phyloP scores from a whole-genome alignment of 1,139 yeast species.

The Yamadazyma kanchanaburiensis region DNA sequence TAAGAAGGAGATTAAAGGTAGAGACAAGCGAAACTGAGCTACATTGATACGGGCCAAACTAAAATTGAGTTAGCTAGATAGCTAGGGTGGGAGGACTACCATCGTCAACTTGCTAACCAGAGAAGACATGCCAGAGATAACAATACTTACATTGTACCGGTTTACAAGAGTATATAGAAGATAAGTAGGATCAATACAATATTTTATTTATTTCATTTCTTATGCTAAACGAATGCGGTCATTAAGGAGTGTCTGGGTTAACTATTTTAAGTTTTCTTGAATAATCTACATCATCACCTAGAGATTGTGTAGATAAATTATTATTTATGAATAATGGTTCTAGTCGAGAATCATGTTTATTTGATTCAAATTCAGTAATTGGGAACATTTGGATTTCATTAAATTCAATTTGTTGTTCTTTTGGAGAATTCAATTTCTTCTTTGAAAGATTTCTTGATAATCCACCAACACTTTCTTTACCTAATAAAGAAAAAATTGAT shows the following conservation, averaged over 20 bases:
- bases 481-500: conserved; percentile 31
- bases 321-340: conserved; percentile 56
- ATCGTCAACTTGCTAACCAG: too few relatives aligned
- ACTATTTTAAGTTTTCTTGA: conserved; percentile 66
- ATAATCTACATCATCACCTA: conserved; percentile 74
- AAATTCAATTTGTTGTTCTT: conserved; percentile 11
- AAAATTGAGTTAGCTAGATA: too few relatives aligned
- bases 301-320: conserved; percentile 56
- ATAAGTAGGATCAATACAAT: too few relatives aligned
- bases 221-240: too few relatives aligned
- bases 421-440: conserved; percentile 23
- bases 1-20: too few relatives aligned
- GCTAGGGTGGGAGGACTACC: too few relatives aligned
- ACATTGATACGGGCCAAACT: too few relatives aligned
- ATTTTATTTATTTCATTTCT: too few relatives aligned
- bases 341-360: conserved; percentile 22
- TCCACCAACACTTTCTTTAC: conserved; percentile 20
- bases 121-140: too few relatives aligned
- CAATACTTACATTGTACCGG: too few relatives aligned
- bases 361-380: conserved; percentile 60
- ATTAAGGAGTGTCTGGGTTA: conserved; percentile 64
- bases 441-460: conserved; percentile 30
- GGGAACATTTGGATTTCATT: conserved; percentile 29
- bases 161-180: too few relatives aligned
- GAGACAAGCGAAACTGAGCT: too few relatives aligned